Evolutionary conservation across 2,329 filamentous ascomycete genomes (phyloP).

Genomic region (Fusarium austroafricanum): DNA sequence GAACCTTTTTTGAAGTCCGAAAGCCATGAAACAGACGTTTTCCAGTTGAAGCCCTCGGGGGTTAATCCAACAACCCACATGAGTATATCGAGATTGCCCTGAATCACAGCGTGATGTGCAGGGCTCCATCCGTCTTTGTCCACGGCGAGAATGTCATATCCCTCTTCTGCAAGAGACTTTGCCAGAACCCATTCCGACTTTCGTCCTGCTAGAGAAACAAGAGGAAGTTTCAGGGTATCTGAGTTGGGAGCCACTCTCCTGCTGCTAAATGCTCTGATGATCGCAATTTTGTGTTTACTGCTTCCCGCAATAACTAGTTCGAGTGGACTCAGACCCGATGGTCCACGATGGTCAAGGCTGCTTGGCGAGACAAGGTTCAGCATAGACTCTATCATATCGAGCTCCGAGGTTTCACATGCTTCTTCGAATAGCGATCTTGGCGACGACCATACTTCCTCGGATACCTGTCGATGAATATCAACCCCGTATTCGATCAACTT

Average conservation of each 20-base stretch:
- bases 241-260: not conserved
- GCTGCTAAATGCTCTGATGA: not conserved
- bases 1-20: not conserved
- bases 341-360: rapidly evolving
- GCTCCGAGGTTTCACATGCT: not conserved
- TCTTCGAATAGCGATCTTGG: not conserved
- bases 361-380: not conserved
- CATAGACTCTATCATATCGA: not conserved
- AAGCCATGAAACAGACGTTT: not conserved
- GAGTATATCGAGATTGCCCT: not conserved
- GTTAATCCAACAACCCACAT: not conserved
- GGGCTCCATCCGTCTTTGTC: not conserved
- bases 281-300: not conserved
- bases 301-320: not conserved
- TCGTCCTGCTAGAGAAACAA: not conserved
- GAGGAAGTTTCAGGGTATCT: rapidly evolving
- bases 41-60: not conserved
- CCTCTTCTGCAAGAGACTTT: not conserved
- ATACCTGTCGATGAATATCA: not conserved
- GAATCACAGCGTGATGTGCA: not conserved
- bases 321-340: not conserved
- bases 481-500: not conserved
- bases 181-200: not conserved
- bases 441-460: not conserved
- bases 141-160: not conserved